These are phyloP conservation scores for Coccomyxa sp. DNA, from an alignment of 139 green algal genomes.

Conservation along the genomic window DNA sequence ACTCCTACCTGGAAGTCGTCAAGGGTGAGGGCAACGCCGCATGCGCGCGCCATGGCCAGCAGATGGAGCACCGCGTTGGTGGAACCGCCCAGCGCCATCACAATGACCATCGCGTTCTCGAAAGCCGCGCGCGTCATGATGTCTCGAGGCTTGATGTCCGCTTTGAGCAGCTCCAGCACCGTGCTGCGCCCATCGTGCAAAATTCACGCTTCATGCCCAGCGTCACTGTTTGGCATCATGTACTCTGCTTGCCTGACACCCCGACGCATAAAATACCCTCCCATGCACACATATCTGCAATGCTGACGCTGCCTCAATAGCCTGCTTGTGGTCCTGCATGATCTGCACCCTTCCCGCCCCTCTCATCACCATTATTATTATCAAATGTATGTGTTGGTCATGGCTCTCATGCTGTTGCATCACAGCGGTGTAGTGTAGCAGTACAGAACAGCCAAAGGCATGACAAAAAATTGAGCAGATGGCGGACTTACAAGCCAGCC, in stretches of 20 bases:
- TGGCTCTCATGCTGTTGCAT: too few relatives aligned
- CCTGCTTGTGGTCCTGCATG: too few relatives aligned
- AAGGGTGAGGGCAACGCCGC: slow-evolving; percentile 76
- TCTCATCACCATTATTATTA: too few relatives aligned
- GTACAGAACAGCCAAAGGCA: not conserved
- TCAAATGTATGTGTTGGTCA: too few relatives aligned
- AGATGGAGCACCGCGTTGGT: slow-evolving; percentile 94
- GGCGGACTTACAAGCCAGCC: slow-evolving; percentile 50
- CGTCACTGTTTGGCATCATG: too few relatives aligned
- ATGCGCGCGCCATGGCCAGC: slow-evolving; percentile 73
- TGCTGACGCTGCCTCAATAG: too few relatives aligned
- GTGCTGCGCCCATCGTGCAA: slow-evolving; percentile 39
- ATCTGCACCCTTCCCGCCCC: too few relatives aligned
- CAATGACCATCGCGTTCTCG: slow-evolving; percentile 92
- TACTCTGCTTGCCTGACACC: too few relatives aligned
- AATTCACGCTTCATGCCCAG: not conserved
- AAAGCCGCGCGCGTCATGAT: slow-evolving; percentile 94
- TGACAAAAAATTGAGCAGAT: not conserved
- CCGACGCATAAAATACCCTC: too few relatives aligned
- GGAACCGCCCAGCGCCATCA: slow-evolving; percentile 91
- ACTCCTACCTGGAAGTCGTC: slow-evolving; percentile 92
- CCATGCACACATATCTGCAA: too few relatives aligned
- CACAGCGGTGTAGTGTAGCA: not conserved
- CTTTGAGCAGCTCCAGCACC: slow-evolving; percentile 78
- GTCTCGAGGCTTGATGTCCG: slow-evolving; percentile 90